These are phyloP conservation scores for Parasarocladium wereldwijsianum DNA, from an alignment of 2,329 filamentous ascomycete species.

Conservation along the genomic window DNA sequence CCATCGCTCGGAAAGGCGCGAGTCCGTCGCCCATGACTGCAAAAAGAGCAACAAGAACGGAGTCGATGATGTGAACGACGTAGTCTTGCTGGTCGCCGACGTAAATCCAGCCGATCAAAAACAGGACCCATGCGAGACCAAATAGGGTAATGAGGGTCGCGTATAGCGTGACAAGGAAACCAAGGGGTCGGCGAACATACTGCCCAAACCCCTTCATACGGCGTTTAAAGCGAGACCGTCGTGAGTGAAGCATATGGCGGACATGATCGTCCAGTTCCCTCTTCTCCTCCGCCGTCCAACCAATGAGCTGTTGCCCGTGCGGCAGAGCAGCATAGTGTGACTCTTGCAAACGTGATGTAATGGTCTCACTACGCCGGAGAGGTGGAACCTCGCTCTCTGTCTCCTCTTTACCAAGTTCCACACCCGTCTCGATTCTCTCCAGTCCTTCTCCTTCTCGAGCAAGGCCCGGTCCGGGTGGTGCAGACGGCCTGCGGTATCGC, in stretches of 20 bases:
- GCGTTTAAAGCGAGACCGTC: conserved; percentile 64
- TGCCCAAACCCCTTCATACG: conserved; percentile 66
- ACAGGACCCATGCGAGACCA: conserved; percentile 79
- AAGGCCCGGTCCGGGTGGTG: no score
- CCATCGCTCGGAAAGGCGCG: conserved; percentile 60
- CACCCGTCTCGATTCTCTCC: not conserved
- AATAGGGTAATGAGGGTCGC: conserved; percentile 72
- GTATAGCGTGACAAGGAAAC: conserved; percentile 74
- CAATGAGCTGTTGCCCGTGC: conserved; percentile 54
- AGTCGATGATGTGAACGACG: conserved; percentile 55
- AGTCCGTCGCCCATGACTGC: conserved; percentile 56
- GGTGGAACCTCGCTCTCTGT: conserved; percentile 1
- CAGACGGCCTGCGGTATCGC: no score
- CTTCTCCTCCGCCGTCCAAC: conserved; percentile 63
- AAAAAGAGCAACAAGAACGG: conserved; percentile 56
- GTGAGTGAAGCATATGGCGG: conserved; percentile 74
- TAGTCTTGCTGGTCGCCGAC: conserved; percentile 60
- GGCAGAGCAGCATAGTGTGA: conserved; percentile 69
- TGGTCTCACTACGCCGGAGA: no score
- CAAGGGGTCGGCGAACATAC: conserved; percentile 62
- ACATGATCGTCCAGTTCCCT: conserved; percentile 73
- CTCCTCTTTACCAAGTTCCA: not conserved
- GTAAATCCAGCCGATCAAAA: conserved; percentile 81
- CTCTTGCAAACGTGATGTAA: conserved; percentile 53
- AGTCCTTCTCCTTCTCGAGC: not conserved